These are phyloP conservation scores for Capsella rubella DNA, from an alignment of 441 rosid species.

Conservation along the genomic window DNA sequence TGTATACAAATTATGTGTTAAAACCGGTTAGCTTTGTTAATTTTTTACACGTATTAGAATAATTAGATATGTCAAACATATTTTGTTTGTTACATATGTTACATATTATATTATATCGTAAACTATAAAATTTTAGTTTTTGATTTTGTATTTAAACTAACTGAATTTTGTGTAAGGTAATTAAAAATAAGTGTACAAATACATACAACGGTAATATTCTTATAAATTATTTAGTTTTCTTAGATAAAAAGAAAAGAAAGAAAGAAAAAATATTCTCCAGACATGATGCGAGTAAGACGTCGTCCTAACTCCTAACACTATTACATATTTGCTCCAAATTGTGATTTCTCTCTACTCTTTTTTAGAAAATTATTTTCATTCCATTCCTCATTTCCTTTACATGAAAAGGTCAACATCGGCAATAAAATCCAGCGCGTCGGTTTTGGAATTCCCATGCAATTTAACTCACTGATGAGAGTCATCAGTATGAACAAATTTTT, in stretches of 20 bases:
- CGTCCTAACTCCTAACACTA: conserved; percentile 11
- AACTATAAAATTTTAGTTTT: too few species aligned
- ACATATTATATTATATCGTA: too few species aligned
- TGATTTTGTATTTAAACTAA: too few species aligned
- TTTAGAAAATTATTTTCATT: background rate
- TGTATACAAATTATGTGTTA: background rate
- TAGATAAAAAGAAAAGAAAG: background rate
- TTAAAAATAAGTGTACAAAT: too few species aligned
- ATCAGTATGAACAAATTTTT: conserved; percentile 20
- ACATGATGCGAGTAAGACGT: conserved; percentile 20
- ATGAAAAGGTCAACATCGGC: conserved; percentile 44
- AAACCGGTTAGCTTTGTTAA: background rate
- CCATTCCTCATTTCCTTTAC: background rate
- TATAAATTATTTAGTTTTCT: background rate
- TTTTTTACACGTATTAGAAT: too few species aligned
- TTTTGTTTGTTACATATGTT: too few species aligned
- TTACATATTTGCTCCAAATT: conserved; percentile 19
- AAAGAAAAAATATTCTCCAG: background rate
- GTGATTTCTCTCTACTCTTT: background rate
- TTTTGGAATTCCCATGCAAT: conserved; percentile 42
- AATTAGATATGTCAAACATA: too few species aligned
- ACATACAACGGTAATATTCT: background rate
- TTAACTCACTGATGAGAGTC: background rate
- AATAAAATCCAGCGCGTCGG: conserved; percentile 44
- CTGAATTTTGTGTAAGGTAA: too few species aligned